Evolutionary conservation across 163 green algal species (phyloP).

Genomic region (Scenedesmus sp.): DNA sequence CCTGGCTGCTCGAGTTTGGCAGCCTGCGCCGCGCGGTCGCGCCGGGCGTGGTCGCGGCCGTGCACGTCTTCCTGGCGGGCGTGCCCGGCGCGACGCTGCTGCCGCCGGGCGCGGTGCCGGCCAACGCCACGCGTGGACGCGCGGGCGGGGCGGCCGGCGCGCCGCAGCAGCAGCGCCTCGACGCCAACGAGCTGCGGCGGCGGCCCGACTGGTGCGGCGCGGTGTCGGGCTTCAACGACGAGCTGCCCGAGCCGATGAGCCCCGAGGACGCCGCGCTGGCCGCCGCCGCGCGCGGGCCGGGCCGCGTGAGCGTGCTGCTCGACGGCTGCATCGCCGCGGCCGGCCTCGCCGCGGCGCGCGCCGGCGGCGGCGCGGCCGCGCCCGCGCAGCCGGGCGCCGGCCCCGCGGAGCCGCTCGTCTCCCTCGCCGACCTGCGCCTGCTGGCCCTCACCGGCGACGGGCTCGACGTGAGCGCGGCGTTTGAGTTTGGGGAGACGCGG

Average conservation of each 20-base stretch:
- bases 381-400: background rate
- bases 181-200: background rate
- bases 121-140: too few species aligned
- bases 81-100: background rate
- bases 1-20: conserved; percentile 10
- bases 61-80: background rate
- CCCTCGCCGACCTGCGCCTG: background rate
- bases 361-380: too few species aligned
- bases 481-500: background rate
- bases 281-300: too few species aligned
- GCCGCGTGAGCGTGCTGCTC: too few species aligned
- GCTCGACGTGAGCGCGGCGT: background rate
- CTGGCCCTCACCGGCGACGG: background rate
- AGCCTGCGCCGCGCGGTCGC: too few species aligned
- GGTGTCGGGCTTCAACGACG: background rate
- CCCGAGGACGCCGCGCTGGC: too few species aligned
- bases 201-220: conserved; percentile 13
- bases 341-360: background rate
- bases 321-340: background rate
- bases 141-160: too few species aligned
- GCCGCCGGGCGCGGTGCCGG: too few species aligned
- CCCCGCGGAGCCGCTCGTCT: background rate
- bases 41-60: background rate
- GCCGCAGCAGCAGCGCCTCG: background rate
- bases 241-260: background rate